Conservation (phyloP, 805 yeast species). For the Zygosaccharomyces bailii region DNA sequence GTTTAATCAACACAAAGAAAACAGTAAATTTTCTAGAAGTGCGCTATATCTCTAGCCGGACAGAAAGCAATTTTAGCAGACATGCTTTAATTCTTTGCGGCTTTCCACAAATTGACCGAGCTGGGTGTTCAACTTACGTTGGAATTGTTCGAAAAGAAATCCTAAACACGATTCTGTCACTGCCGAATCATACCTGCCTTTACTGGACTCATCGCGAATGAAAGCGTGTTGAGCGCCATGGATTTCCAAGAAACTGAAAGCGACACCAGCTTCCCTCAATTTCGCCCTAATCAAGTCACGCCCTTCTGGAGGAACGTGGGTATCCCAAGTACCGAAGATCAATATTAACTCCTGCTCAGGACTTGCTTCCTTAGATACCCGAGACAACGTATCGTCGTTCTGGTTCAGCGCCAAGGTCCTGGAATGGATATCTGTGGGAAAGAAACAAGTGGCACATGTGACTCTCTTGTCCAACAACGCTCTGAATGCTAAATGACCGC, state of each 20-base stretch:
- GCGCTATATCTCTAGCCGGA: too few relatives aligned
- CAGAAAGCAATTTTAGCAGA: slow-evolving; percentile 51
- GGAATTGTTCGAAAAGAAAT: slow-evolving; percentile 66
- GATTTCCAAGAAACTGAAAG: slow-evolving; percentile 68
- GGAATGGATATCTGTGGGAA: slow-evolving; percentile 76
- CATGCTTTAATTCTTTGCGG: slow-evolving; percentile 51
- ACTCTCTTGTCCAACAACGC: slow-evolving; percentile 58
- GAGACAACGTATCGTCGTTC: slow-evolving; percentile 61
- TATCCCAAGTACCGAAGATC: slow-evolving; percentile 75
- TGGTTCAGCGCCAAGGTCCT: slow-evolving; percentile 61
- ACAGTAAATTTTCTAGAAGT: too few relatives aligned
- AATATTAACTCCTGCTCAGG: slow-evolving; percentile 56
- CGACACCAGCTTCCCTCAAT: slow-evolving; percentile 55
- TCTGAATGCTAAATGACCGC: slow-evolving; percentile 78
- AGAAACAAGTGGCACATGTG: slow-evolving; percentile 67
- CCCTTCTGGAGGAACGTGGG: slow-evolving; percentile 77
- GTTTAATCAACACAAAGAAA: too few relatives aligned
- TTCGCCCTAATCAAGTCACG: slow-evolving; percentile 64
- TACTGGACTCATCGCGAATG: slow-evolving; percentile 71
- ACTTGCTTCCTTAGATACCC: slow-evolving; percentile 49
- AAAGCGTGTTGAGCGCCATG: slow-evolving; percentile 83
- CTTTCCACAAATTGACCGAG: slow-evolving; percentile 60
- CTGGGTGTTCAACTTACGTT: slow-evolving; percentile 62
- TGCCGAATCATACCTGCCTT: slow-evolving; percentile 82
- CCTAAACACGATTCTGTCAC: slow-evolving; percentile 63